Percentiles rank a stretch among this genome's conserved stretches.
These are phyloP conservation scores for Chaetomiaceae sp. DNA, from an alignment of 2,329 filamentous ascomycete species.

Conservation along the genomic window DNA sequence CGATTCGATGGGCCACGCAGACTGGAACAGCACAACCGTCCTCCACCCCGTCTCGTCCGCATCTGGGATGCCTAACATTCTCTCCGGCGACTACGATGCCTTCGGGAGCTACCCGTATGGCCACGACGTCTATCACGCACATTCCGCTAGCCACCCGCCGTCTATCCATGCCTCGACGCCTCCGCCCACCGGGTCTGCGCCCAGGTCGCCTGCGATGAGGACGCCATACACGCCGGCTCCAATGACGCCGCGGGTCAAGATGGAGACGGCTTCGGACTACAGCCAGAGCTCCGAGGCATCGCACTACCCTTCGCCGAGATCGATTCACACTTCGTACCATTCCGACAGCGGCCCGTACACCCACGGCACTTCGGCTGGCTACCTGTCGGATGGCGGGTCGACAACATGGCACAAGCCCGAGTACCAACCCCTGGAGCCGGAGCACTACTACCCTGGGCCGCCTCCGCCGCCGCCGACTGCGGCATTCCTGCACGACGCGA, in stretches of 20 bases:
- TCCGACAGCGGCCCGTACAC: conserved; percentile 27
- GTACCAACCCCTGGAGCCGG: conserved; percentile 32
- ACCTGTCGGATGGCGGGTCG: conserved; percentile 35
- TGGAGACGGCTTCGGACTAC: conserved; percentile 36
- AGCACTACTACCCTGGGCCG: conserved; percentile 31
- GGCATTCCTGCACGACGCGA: conserved; percentile 26
- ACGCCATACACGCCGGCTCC: conserved; percentile 30
- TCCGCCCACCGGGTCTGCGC: conserved; percentile 25
- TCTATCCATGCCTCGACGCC: conserved; percentile 28
- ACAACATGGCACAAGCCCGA: conserved; percentile 37
- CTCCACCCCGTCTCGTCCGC: conserved; percentile 39
- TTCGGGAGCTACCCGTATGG: conserved; percentile 47
- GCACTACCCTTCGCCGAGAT: conserved; percentile 39
- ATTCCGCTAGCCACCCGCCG: conserved; percentile 24
- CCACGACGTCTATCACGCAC: conserved; percentile 42
- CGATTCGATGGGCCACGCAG: conserved; percentile 38
- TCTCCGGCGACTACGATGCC: conserved; percentile 47
- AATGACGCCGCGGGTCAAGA: conserved; percentile 36
- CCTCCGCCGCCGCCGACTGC: conserved; percentile 21
- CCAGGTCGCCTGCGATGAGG: conserved; percentile 31
- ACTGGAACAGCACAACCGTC: conserved; percentile 39
- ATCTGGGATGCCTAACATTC: conserved; percentile 40
- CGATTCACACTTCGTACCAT: conserved; percentile 32
- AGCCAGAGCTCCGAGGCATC: conserved; percentile 34
- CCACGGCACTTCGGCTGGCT: conserved; percentile 31